phyloP scores from a whole-genome alignment of 495 filamentous ascomycete species.

The Penicillium egyptiacum region DNA sequence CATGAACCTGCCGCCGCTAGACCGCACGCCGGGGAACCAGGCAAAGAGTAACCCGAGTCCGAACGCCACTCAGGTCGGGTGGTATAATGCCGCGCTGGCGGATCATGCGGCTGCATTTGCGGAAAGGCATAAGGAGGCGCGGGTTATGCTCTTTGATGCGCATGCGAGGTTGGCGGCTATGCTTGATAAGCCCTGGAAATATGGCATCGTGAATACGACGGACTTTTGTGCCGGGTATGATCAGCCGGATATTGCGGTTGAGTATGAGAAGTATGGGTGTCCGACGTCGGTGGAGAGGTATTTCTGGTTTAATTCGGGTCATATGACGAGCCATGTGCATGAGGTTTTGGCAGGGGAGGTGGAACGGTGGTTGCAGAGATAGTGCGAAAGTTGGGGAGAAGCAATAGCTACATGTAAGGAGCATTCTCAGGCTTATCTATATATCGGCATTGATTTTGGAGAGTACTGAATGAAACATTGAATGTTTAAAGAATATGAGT shows the following conservation, averaged over 20 bases:
- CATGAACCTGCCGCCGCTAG: conserved; percentile 52
- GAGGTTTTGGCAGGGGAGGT: conserved; percentile 34
- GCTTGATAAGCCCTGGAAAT: conserved; percentile 43
- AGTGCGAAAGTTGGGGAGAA: neutral
- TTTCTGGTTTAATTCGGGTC: conserved; percentile 54
- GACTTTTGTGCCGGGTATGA: conserved; percentile 50
- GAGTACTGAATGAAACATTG: neutral
- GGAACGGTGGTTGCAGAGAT: conserved; percentile 26
- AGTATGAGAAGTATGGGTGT: conserved; percentile 49
- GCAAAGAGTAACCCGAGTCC: conserved; percentile 33
- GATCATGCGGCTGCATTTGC: conserved; percentile 28
- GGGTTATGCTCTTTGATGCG: conserved; percentile 48
- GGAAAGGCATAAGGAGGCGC: conserved; percentile 26
- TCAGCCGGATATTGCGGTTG: conserved; percentile 47
- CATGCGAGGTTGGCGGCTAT: conserved; percentile 43
- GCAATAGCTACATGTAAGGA: neutral
- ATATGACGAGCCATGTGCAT: conserved; percentile 51
- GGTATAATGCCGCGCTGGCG: conserved; percentile 40
- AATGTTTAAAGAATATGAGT: conserved; percentile 11
- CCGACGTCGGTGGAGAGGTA: conserved; percentile 45
- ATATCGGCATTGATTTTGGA: neutral
- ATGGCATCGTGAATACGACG: conserved; percentile 51
- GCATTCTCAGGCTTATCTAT: neutral
- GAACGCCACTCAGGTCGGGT: conserved; percentile 46
- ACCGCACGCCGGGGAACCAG: conserved; percentile 45